Conservation (phyloP, 345 rosid species). For the Capsella bursapastoris region DNA sequence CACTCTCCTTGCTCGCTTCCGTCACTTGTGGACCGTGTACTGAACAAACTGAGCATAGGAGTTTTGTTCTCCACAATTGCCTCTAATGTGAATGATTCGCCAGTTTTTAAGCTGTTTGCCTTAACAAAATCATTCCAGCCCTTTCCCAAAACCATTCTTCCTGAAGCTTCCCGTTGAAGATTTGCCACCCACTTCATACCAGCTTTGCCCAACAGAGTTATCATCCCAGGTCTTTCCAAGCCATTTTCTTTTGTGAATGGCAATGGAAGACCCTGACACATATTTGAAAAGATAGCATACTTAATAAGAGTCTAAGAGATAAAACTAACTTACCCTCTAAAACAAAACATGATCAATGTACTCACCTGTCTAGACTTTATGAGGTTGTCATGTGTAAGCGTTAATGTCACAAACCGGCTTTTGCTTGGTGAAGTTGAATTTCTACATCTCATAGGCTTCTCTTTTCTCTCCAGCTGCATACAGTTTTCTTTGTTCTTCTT, state of each 20-base stretch:
- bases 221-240: background rate
- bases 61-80: background rate
- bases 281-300: background rate
- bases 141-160: background rate
- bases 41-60: slow-evolving; percentile 12
- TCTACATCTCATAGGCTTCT: slow-evolving; percentile 3
- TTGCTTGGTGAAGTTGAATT: background rate
- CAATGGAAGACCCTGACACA: background rate
- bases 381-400: slow-evolving; percentile 9
- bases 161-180: background rate
- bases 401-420: slow-evolving; percentile 12
- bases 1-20: background rate
- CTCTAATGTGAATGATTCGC: slow-evolving; percentile 6
- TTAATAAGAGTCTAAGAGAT: background rate
- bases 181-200: background rate
- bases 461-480: background rate
- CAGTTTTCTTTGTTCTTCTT: background rate
- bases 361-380: background rate
- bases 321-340: background rate
- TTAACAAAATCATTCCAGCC: background rate
- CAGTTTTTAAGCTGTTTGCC: slow-evolving; percentile 9
- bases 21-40: background rate
- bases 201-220: slow-evolving; percentile 6
- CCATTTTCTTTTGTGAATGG: background rate
- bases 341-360: slow-evolving; percentile 9